A percentile compares a stretch with the other conserved stretches of the same genome.
Evolutionary conservation across 768 basidiomycete genomes (phyloP).

Genomic region (Boletus edulis): DNA sequence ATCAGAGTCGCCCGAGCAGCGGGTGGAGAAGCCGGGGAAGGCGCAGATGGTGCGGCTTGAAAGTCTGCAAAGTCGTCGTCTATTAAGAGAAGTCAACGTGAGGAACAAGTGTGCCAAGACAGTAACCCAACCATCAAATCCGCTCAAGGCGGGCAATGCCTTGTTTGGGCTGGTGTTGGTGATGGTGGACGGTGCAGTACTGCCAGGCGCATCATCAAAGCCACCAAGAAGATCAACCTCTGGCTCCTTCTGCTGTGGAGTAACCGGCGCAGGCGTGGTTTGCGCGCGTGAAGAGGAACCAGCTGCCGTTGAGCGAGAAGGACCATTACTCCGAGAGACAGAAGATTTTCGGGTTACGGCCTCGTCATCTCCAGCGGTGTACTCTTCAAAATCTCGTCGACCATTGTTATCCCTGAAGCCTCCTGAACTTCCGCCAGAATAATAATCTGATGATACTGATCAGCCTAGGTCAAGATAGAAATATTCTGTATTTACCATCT

Average conservation of each 20-base stretch:
- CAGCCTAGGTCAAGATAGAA: conserved; percentile 3
- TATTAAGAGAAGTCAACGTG: conserved; percentile 21
- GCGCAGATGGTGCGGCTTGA: conserved; percentile 61
- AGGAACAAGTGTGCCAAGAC: neutral
- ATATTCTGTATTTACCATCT: conserved; percentile 33
- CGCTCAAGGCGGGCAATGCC: conserved; percentile 29
- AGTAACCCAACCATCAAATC: conserved; percentile 26
- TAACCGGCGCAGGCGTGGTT: conserved; percentile 26
- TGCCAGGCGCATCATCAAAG: conserved; percentile 58
- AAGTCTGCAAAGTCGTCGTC: conserved; percentile 90
- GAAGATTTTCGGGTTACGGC: conserved; percentile 38
- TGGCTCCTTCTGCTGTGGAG: conserved; percentile 43
- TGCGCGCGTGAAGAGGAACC: conserved; percentile 39
- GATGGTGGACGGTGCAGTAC: conserved; percentile 16
- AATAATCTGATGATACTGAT: conserved; percentile 30
- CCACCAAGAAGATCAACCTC: conserved; percentile 76
- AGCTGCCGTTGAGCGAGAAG: conserved; percentile 33
- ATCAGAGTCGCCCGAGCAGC: conserved; percentile 41
- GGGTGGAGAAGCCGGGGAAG: conserved; percentile 35
- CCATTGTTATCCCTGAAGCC: conserved; percentile 60
- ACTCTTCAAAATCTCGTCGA: conserved; percentile 80
- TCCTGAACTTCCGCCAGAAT: conserved; percentile 45
- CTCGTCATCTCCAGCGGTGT: conserved; percentile 97
- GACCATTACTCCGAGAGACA: conserved; percentile 29
- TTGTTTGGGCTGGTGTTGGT: conserved; percentile 26